These are phyloP conservation scores for Ceratocystis huliohia DNA, from an alignment of 2,329 filamentous ascomycete species.

Conservation along the genomic window DNA sequence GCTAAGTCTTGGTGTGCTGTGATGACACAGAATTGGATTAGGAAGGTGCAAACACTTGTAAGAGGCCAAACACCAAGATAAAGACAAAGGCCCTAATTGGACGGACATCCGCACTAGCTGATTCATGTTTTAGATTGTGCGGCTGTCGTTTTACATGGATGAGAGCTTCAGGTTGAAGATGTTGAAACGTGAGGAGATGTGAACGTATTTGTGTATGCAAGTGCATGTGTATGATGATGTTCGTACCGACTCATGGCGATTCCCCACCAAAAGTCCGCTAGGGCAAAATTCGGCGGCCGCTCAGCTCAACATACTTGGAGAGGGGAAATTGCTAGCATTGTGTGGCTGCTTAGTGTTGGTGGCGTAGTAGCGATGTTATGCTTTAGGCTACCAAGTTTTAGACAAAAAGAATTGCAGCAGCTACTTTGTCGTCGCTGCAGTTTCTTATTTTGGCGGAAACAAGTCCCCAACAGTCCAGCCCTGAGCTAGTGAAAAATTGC, in stretches of 20 bases:
- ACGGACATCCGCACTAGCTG: neutral
- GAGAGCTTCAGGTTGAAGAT: neutral
- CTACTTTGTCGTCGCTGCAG: neutral
- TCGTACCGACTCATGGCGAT: neutral
- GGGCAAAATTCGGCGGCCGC: neutral
- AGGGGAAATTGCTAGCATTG: neutral
- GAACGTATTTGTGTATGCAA: neutral
- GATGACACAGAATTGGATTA: neutral
- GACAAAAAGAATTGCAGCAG: neutral
- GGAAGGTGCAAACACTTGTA: slow-evolving; percentile 5
- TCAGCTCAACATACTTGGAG: neutral
- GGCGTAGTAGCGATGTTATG: neutral
- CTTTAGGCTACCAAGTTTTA: neutral
- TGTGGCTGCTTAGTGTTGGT: neutral
- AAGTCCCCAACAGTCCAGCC: slow-evolving; percentile 4
- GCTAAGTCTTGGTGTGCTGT: neutral
- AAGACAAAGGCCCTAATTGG: neutral
- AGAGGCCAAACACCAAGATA: neutral
- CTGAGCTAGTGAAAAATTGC: slow-evolving; percentile 10
- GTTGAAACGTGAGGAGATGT: neutral
- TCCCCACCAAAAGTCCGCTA: slow-evolving; percentile 8
- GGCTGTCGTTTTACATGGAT: neutral
- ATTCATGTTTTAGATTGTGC: neutral
- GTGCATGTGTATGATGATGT: neutral
- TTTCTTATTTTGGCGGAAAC: neutral